phyloP scores from a whole-genome alignment of 2,329 filamentous ascomycete genomes.

The Aspergillus sclerotialis region DNA sequence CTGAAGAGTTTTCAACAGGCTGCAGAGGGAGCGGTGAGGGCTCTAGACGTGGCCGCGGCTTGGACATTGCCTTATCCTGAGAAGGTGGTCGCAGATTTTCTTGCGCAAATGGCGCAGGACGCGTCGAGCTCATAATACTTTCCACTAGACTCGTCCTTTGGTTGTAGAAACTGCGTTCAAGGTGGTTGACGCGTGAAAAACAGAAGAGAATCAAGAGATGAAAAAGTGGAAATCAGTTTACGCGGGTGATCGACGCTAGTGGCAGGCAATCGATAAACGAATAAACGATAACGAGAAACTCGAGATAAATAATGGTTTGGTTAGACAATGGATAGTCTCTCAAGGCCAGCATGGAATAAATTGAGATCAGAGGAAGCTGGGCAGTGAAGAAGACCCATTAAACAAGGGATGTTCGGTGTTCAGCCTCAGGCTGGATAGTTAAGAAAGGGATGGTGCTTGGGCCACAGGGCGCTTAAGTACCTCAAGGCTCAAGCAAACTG shows the following conservation, averaged over 20 bases:
- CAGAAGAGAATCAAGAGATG: neutral
- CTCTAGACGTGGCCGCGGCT: constrained; percentile 39
- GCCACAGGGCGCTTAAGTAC: constrained; percentile 20
- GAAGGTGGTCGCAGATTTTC: constrained; percentile 52
- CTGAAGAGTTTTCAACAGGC: constrained; percentile 36
- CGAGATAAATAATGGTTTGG: neutral
- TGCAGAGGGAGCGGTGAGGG: constrained; percentile 47
- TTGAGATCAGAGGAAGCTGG: constrained; percentile 10
- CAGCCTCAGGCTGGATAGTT: constrained; percentile 17
- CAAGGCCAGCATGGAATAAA: constrained; percentile 5
- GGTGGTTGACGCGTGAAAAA: constrained; percentile 4
- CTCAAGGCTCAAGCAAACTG: constrained; percentile 5
- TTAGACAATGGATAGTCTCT: constrained; percentile 3
- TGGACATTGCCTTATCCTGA: constrained; percentile 26
- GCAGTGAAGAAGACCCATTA: constrained; percentile 9
- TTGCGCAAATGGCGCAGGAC: constrained; percentile 44
- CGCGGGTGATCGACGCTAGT: constrained; percentile 7
- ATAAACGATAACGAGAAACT: neutral
- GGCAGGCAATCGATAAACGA: neutral
- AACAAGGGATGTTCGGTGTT: constrained; percentile 7
- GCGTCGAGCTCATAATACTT: constrained; percentile 33
- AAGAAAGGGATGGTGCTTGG: constrained; percentile 14
- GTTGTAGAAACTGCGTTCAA: neutral
- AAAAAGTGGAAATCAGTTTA: too few species aligned
- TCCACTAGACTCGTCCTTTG: constrained; percentile 5